Evolutionary conservation across 345 rosid species (phyloP), one percentile per base, ranked within the genome.

Genomic region (Aquilaria yunnanensis): DNA sequence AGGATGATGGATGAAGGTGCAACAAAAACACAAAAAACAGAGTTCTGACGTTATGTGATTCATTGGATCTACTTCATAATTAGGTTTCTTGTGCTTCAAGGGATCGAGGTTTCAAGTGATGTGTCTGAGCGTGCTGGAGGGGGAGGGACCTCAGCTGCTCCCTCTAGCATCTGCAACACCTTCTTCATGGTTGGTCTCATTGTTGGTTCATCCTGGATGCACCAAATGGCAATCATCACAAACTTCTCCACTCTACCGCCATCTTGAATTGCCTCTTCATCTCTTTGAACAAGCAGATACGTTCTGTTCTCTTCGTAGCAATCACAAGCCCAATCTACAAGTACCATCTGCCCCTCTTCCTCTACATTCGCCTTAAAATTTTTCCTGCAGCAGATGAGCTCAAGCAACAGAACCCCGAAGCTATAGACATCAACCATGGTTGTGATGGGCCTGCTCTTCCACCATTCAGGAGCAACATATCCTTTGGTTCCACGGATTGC

Each of bases 291-390:
- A 16, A 16, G 23, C 23, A 16, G 23, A 16, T 16, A 16, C 23
- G 23, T 16, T 16, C 23, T 16, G 23, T 16, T 16, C 23, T 70
- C 63, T 12, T 33, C 67, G 48, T 71, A 72, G 68, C 83, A 79
- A 6, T 84, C 80, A 7, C 63, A 77, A 2, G 73, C 89, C 81
- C 84, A 84, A 47, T 84, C 75, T n/a, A n/a, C n/a, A n/a, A n/a
- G n/a, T n/a, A n/a, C n/a, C n/a, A n/a, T n/a, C n/a, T n/a, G n/a
- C n/a, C n/a, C n/a, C n/a, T n/a, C n/a, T n/a, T n/a, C n/a, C n/a
- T n/a, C n/a, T n/a, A n/a, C n/a, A n/a, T n/a, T n/a, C n/a, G n/a
- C n/a, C n/a, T n/a, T n/a, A n/a, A n/a, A n/a, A n/a, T n/a, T n/a
- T n/a, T n/a, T 72, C 54, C 75, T 70, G 31, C 80, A 72, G 67